Conservation (phyloP, 2,329 filamentous ascomycete genomes). For the Graphiopsis chlorocephala region DNA sequence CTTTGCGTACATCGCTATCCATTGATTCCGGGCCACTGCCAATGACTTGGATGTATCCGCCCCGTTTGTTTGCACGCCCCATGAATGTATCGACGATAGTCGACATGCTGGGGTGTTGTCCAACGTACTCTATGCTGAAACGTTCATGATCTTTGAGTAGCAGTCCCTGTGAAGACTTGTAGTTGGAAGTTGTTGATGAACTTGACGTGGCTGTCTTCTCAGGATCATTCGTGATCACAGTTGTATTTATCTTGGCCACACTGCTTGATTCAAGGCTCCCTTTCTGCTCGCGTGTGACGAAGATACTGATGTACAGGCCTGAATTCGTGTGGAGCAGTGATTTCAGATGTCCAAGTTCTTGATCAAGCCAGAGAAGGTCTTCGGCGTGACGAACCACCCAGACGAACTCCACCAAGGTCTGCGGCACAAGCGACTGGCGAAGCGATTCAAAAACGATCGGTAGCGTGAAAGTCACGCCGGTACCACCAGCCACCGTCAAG, state of each 20-base stretch:
- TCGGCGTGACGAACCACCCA: constrained; percentile 59
- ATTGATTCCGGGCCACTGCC: constrained; percentile 30
- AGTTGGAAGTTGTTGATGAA: background rate
- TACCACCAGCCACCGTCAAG: constrained; percentile 50
- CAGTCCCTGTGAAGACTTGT: constrained; percentile 15
- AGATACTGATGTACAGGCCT: constrained; percentile 54
- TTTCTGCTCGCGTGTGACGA: constrained; percentile 54
- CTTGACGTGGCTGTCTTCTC: background rate
- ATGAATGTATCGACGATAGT: constrained; percentile 27
- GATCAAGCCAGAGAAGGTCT: constrained; percentile 59
- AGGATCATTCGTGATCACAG: background rate
- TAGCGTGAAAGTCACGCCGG: constrained; percentile 57
- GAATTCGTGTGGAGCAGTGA: constrained; percentile 31
- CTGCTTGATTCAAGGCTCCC: background rate
- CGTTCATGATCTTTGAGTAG: constrained; percentile 19
- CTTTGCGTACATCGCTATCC: constrained; percentile 27
- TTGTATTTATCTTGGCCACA: background rate
- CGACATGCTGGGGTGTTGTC: constrained; percentile 24
- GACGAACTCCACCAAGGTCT: constrained; percentile 60
- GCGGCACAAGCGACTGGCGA: constrained; percentile 18
- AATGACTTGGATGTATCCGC: constrained; percentile 20
- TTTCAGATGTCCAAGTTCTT: constrained; percentile 53
- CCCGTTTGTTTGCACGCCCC: constrained; percentile 20
- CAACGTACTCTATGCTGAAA: constrained; percentile 25
- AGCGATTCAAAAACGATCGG: constrained; percentile 51